phyloP scores from a whole-genome alignment of 2,329 filamentous ascomycete species.

The Mariannaea elegans region DNA sequence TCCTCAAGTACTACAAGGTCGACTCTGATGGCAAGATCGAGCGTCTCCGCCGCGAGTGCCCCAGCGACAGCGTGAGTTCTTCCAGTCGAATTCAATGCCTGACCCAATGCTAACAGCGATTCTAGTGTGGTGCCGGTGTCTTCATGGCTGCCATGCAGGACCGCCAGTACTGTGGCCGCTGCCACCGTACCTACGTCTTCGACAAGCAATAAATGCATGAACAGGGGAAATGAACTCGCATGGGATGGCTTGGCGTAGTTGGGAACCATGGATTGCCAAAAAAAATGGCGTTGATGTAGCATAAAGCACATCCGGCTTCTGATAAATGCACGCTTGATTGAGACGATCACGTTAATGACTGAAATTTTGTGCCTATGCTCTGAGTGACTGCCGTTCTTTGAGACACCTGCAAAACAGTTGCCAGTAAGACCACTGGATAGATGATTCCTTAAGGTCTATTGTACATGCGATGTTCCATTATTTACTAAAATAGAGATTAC shows the following conservation, averaged over 20 bases:
- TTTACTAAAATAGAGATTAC: too few relatives aligned
- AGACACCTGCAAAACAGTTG: too few relatives aligned
- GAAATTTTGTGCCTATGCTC: slow-evolving; percentile 5
- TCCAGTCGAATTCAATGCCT: background rate
- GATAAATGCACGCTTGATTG: slow-evolving; percentile 51
- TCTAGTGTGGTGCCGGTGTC: slow-evolving; percentile 97
- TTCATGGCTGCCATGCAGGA: slow-evolving; percentile 99
- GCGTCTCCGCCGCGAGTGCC: slow-evolving; percentile 98
- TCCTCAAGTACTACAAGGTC: slow-evolving; percentile 99
- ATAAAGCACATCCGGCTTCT: slow-evolving; percentile 52
- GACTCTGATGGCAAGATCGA: slow-evolving; percentile 99
- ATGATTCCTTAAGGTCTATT: background rate
- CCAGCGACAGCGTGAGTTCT: slow-evolving; percentile 80
- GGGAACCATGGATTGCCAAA: slow-evolving; percentile 44
- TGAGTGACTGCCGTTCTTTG: background rate
- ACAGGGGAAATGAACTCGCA: slow-evolving; percentile 38
- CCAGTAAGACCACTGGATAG: too few relatives aligned
- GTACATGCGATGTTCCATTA: too few relatives aligned
- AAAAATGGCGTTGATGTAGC: slow-evolving; percentile 55
- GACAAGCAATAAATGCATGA: slow-evolving; percentile 67
- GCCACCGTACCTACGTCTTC: slow-evolving; percentile 78
- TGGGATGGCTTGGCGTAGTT: slow-evolving; percentile 43
- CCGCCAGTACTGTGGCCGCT: slow-evolving; percentile 92
- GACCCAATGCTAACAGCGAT: slow-evolving; percentile 44
- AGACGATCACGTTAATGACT: slow-evolving; percentile 35